A percentile compares a stretch with the other conserved stretches of the same genome.
These are phyloP conservation scores for Drechslerella dactyloides DNA, from an alignment of 2,329 filamentous ascomycete genomes.

Conservation along the genomic window DNA sequence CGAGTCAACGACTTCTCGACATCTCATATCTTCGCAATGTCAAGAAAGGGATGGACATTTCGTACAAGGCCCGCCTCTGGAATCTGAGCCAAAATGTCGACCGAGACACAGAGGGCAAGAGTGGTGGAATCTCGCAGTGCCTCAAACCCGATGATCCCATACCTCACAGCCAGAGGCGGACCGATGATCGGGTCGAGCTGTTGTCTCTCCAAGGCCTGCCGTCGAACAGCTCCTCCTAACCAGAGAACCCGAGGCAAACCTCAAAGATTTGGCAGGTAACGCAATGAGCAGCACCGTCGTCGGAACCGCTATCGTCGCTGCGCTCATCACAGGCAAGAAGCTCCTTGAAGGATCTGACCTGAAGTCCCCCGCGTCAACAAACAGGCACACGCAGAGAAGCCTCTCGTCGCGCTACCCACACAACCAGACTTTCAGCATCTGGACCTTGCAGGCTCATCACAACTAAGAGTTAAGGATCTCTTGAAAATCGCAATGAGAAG, in stretches of 20 bases:
- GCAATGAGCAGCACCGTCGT: conserved; percentile 79
- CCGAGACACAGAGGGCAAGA: conserved; percentile 61
- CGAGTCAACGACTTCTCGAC: conserved; percentile 73
- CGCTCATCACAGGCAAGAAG: conserved; percentile 61
- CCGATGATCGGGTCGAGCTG: conserved; percentile 69
- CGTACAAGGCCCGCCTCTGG: conserved; percentile 61
- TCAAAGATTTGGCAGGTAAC: conserved; percentile 77
- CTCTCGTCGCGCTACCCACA: conserved; percentile 19
- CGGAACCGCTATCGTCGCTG: conserved; percentile 67
- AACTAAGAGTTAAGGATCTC: conserved; percentile 41
- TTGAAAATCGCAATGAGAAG: conserved; percentile 56
- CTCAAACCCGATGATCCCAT: conserved; percentile 72
- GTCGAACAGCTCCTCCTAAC: conserved; percentile 69
- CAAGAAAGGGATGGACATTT: conserved; percentile 23
- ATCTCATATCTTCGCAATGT: conserved; percentile 62
- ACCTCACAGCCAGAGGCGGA: conserved; percentile 67
- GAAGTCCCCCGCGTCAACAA: no score
- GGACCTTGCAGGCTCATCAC: conserved; percentile 50
- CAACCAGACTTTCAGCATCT: conserved; percentile 41
- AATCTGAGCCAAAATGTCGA: conserved; percentile 78
- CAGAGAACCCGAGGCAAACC: conserved; percentile 67
- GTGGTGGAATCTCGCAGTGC: conserved; percentile 69
- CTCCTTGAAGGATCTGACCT: conserved; percentile 20
- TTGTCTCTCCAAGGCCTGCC: conserved; percentile 72
- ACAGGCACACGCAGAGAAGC: background rate